Evolutionary conservation across 441 rosid genomes (phyloP).

Genomic region (Arabidopsis hybrid): DNA sequence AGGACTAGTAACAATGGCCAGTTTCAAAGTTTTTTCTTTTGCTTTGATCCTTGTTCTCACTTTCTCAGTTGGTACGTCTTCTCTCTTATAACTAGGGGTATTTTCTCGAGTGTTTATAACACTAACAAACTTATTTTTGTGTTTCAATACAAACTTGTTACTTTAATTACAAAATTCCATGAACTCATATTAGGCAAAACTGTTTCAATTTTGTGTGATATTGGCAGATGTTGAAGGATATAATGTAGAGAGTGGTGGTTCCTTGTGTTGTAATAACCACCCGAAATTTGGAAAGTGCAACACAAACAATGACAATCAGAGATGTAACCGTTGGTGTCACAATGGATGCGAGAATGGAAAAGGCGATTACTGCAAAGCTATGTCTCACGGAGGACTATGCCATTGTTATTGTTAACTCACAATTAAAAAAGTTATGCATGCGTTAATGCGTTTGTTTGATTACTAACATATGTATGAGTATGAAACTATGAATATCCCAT

Average conservation of each 20-base stretch:
- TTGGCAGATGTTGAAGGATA: conserved; percentile 26
- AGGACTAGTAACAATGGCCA: conserved; percentile 19
- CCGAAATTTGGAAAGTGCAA: conserved; percentile 33
- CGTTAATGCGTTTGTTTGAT: not conserved
- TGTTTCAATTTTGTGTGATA: not conserved
- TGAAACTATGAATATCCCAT: no score
- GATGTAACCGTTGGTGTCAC: conserved; percentile 34
- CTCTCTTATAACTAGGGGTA: not conserved
- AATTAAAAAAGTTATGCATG: not conserved
- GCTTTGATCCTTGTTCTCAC: conserved; percentile 28
- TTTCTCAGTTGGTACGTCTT: conserved; percentile 20
- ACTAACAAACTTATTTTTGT: no score
- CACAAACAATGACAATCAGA: conserved; percentile 1
- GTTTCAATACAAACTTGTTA: not conserved
- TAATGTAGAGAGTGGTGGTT: not conserved
- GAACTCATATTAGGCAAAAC: not conserved
- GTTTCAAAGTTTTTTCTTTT: conserved; percentile 17
- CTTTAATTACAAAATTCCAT: not conserved
- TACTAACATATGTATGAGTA: no score
- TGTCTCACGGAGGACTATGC: conserved; percentile 26
- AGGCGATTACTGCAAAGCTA: conserved; percentile 17
- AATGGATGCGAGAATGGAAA: conserved; percentile 14
- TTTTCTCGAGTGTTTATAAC: not conserved
- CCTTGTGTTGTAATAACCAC: conserved; percentile 35
- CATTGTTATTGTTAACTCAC: conserved; percentile 23